These are phyloP conservation scores for Aurifilum marmelostoma DNA, from an alignment of 2,329 filamentous ascomycete species.

Conservation along the genomic window DNA sequence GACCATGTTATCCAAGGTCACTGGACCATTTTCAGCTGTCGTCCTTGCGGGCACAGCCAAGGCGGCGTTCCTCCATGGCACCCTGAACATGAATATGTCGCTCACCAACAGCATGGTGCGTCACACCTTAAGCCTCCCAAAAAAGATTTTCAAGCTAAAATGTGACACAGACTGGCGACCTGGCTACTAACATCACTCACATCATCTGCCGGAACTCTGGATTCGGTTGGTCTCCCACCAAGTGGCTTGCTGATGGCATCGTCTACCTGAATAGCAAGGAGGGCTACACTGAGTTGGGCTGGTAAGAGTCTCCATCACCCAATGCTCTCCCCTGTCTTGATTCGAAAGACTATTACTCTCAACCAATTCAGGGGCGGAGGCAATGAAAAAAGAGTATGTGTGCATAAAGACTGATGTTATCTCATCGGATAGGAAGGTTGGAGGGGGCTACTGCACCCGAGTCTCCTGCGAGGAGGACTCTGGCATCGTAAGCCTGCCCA, in stretches of 20 bases:
- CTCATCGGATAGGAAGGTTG: slow-evolving; percentile 1
- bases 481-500: background rate
- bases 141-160: background rate
- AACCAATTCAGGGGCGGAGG: background rate
- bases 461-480: slow-evolving; percentile 4
- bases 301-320: background rate
- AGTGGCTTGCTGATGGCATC: background rate
- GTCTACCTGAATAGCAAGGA: background rate
- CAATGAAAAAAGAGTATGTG: background rate
- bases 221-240: background rate
- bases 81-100: background rate
- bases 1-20: background rate
- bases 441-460: background rate
- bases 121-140: background rate
- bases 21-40: background rate
- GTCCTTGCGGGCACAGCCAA: background rate
- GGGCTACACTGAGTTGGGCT: background rate
- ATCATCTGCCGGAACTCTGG: slow-evolving; percentile 1
- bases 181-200: slow-evolving; percentile 1
- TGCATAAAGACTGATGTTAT: background rate
- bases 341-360: background rate
- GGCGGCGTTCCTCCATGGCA: background rate
- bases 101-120: background rate
- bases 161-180: background rate
- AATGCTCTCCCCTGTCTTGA: no score